phyloP scores from a whole-genome alignment of 768 basidiomycete genomes.

The Imleria badia region DNA sequence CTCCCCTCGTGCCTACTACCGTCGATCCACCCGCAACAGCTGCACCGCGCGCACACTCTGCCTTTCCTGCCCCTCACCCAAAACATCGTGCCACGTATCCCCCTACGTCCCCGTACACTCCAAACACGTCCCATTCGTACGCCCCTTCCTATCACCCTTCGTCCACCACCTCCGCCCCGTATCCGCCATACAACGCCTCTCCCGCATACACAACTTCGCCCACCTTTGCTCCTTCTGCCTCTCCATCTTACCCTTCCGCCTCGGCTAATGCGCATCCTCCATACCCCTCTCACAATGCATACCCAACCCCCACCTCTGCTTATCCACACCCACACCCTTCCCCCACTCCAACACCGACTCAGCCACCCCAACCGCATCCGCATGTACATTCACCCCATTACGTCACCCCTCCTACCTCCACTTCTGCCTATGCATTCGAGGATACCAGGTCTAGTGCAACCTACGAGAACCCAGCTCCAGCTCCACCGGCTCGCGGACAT shows the following conservation, averaged over 20 bases:
- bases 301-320: conserved; percentile 28
- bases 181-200: conserved; percentile 22
- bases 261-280: conserved; percentile 11
- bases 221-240: conserved; percentile 23
- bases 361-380: conserved; percentile 17
- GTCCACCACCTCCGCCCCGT: conserved; percentile 17
- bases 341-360: conserved; percentile 32
- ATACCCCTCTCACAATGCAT: conserved; percentile 19
- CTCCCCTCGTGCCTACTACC: conserved; percentile 30
- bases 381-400: conserved; percentile 26
- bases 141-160: conserved; percentile 13
- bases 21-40: conserved; percentile 18
- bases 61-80: conserved; percentile 15
- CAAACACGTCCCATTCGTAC: conserved; percentile 17
- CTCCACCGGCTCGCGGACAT: conserved; percentile 20
- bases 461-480: conserved; percentile 17
- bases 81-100: conserved; percentile 24
- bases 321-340: conserved; percentile 30
- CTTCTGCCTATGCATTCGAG: conserved; percentile 22
- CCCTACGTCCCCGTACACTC: conserved; percentile 22
- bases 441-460: conserved; percentile 16
- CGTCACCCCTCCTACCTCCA: conserved; percentile 19
- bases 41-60: conserved; percentile 6
- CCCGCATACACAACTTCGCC: conserved; percentile 23
- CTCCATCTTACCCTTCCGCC: conserved; percentile 17